These are phyloP conservation scores for Mucor plumbeus DNA, from an alignment of 371 early-diverging fungal species.

Conservation along the genomic window DNA sequence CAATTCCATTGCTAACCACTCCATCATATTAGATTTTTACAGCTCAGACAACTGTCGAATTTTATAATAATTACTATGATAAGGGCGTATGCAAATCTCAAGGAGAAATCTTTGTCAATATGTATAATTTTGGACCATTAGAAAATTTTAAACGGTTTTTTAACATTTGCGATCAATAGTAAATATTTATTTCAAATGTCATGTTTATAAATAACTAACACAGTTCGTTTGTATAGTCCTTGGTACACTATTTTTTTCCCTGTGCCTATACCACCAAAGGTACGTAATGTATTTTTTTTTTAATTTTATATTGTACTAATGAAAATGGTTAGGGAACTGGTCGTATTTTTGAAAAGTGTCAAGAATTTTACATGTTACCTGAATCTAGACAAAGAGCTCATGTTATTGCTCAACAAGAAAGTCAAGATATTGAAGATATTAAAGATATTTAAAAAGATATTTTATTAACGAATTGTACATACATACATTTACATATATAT, in stretches of 20 bases:
- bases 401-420: conserved; percentile 40
- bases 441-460: conserved; percentile 40
- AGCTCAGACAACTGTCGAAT: conserved; percentile 68
- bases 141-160: conserved; percentile 58
- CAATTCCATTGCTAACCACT: not conserved
- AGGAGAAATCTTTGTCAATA: conserved; percentile 64
- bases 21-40: conserved; percentile 43
- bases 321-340: conserved; percentile 38
- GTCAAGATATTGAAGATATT: conserved; percentile 49
- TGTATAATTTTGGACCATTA: conserved; percentile 61
- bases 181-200: conserved; percentile 13
- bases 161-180: conserved; percentile 56
- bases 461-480: conserved; percentile 8
- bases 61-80: conserved; percentile 63
- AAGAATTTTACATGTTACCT: conserved; percentile 51
- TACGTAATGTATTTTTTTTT: conserved; percentile 11
- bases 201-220: not conserved
- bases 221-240: conserved; percentile 34
- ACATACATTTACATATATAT: not conserved
- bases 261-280: conserved; percentile 58
- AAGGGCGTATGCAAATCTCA: conserved; percentile 52
- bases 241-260: conserved; percentile 65
- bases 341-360: conserved; percentile 50
- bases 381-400: conserved; percentile 44
- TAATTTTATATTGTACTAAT: too few species aligned